These are phyloP conservation scores for Euphorbia lathyris DNA, from an alignment of 345 rosid species.

Conservation along the genomic window DNA sequence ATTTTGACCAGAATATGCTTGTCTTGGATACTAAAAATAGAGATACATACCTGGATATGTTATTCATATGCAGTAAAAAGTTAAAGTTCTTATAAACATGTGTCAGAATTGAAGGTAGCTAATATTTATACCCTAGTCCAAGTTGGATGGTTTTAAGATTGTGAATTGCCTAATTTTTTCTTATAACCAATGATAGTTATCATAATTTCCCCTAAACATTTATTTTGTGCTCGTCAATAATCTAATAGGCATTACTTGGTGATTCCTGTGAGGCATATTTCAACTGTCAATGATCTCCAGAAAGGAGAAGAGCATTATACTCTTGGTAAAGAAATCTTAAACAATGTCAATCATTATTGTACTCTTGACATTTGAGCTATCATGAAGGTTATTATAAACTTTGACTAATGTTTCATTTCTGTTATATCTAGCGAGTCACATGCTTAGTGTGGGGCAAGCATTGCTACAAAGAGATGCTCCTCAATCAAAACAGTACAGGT, in stretches of 20 bases:
- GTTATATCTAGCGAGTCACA: slow-evolving; percentile 55
- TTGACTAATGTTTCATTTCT: slow-evolving; percentile 2
- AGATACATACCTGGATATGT: background rate
- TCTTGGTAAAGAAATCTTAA: slow-evolving; percentile 42
- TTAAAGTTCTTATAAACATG: background rate
- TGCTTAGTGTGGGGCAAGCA: slow-evolving; percentile 71
- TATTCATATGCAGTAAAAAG: background rate
- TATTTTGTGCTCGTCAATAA: background rate
- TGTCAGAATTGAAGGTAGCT: background rate
- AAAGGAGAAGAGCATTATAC: slow-evolving; percentile 68
- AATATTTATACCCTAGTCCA: background rate
- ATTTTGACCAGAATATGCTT: background rate
- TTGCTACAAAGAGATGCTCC: slow-evolving; percentile 63
- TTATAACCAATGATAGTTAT: background rate
- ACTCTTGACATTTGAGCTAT: background rate
- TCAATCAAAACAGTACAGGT: slow-evolving; percentile 53
- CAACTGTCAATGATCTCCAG: slow-evolving; percentile 61
- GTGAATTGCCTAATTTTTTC: slow-evolving; percentile 1
- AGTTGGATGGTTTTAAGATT: background rate
- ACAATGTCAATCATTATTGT: background rate
- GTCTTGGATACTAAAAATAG: background rate
- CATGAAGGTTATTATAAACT: background rate
- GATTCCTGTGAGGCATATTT: slow-evolving; percentile 70
- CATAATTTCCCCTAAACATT: background rate
- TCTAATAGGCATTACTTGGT: slow-evolving; percentile 76